phyloP scores from a whole-genome alignment of 805 yeast species.

The Saccharomycopsis capsularis region DNA sequence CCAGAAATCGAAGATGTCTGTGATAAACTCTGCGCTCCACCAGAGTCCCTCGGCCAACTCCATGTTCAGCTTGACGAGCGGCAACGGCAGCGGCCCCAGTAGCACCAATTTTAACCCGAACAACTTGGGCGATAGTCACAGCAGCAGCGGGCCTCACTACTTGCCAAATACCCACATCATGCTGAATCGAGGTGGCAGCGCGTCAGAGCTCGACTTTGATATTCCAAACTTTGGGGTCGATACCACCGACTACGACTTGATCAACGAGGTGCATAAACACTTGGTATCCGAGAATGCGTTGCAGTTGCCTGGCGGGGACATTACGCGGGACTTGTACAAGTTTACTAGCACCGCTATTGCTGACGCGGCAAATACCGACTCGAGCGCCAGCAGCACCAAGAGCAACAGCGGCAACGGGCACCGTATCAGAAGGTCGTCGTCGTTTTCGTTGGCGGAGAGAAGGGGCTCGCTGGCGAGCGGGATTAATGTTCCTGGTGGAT shows the following conservation, averaged over 20 bases:
- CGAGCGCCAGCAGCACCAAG: background rate
- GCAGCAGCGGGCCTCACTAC: background rate
- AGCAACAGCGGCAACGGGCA: background rate
- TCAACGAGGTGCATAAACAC: slow-evolving; percentile 22
- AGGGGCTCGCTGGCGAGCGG: slow-evolving; percentile 62
- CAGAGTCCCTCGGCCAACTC: slow-evolving; percentile 18
- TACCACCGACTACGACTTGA: slow-evolving; percentile 16
- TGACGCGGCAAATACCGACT: slow-evolving; percentile 4
- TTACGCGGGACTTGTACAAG: slow-evolving; percentile 32
- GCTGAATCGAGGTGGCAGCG: background rate
- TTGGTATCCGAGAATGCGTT: slow-evolving; percentile 22
- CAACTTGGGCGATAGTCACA: background rate
- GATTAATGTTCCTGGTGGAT: slow-evolving; percentile 75
- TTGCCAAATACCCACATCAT: slow-evolving; percentile 10
- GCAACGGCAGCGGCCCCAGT: background rate
- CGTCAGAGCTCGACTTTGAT: background rate
- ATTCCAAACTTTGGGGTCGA: slow-evolving; percentile 20
- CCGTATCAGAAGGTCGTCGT: slow-evolving; percentile 14
- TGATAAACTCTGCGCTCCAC: slow-evolving; percentile 16
- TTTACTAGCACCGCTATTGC: slow-evolving; percentile 17
- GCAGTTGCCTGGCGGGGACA: slow-evolving; percentile 31
- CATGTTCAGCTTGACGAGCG: slow-evolving; percentile 15
- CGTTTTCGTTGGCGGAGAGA: slow-evolving; percentile 30
- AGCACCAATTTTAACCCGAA: background rate
- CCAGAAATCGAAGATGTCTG: slow-evolving; percentile 13